Evolutionary conservation across 1,284 basidiomycete species (phyloP).

Genomic region (Heterobasidion irregulare): DNA sequence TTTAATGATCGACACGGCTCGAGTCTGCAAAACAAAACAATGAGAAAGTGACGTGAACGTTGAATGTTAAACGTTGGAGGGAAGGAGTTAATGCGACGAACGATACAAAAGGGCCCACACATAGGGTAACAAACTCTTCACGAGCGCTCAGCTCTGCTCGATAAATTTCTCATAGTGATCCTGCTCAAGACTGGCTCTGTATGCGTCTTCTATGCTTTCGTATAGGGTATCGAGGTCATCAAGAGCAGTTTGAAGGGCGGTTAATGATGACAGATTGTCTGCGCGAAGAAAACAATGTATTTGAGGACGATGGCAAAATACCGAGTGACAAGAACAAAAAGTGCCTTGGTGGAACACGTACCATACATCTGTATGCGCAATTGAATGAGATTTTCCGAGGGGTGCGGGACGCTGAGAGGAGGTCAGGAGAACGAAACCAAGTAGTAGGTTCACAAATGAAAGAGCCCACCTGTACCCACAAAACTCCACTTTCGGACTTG

Average conservation of each 20-base stretch:
- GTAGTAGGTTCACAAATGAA: constrained; percentile 3
- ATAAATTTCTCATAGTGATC: constrained; percentile 57
- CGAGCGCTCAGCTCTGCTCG: constrained; percentile 43
- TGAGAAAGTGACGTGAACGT: too few relatives aligned
- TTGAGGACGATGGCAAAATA: not conserved
- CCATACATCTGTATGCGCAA: constrained; percentile 98
- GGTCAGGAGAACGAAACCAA: not conserved
- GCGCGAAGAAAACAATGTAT: not conserved
- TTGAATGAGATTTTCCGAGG: constrained; percentile 94
- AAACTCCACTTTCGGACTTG: constrained; percentile 95
- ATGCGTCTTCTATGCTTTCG: constrained; percentile 57
- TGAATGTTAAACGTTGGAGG: too few relatives aligned
- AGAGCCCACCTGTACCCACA: constrained; percentile 86
- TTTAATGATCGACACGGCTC: too few relatives aligned
- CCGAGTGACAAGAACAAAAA: not conserved
- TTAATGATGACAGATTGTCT: constrained; percentile 78
- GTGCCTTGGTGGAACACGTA: constrained; percentile 33
- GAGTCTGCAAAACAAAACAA: too few relatives aligned
- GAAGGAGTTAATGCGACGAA: too few relatives aligned
- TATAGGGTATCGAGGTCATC: constrained; percentile 71
- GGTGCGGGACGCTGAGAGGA: constrained; percentile 74
- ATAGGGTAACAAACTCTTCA: too few relatives aligned
- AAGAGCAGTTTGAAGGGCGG: constrained; percentile 70
- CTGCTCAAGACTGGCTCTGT: constrained; percentile 46
- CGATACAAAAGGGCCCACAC: too few relatives aligned